Percentiles rank a stretch among this genome's conserved stretches.
Evolutionary conservation across 371 early-diverging fungal genomes (phyloP).

Genomic region (Nematocida displodere): DNA sequence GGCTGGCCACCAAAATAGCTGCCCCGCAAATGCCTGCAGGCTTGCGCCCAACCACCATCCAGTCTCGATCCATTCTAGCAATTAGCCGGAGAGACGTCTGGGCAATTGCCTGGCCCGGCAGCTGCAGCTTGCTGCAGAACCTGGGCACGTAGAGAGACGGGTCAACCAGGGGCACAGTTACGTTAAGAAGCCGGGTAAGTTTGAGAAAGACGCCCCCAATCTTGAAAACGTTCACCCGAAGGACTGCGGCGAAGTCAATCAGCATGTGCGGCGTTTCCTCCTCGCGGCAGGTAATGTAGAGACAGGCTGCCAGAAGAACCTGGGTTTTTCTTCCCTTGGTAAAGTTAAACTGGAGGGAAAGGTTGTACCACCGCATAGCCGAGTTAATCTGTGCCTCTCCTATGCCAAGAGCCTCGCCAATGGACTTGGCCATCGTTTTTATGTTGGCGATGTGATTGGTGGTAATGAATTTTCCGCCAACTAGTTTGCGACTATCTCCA

Average conservation of each 20-base stretch:
- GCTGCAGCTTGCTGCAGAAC: conserved; percentile 81
- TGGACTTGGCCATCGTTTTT: conserved; percentile 24
- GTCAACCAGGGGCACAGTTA: conserved; percentile 81
- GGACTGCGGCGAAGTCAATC: conserved; percentile 87
- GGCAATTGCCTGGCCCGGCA: conserved; percentile 74
- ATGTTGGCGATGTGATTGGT: conserved; percentile 32
- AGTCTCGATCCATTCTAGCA: conserved; percentile 90
- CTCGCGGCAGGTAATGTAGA: conserved; percentile 85
- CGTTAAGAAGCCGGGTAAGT: conserved; percentile 71
- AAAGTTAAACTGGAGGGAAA: conserved; percentile 79
- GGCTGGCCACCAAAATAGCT: conserved; percentile 77
- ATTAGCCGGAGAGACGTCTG: conserved; percentile 77
- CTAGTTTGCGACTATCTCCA: conserved; percentile 43
- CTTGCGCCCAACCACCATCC: conserved; percentile 87
- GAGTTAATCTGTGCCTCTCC: conserved; percentile 73
- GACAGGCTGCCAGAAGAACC: conserved; percentile 82
- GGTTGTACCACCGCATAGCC: conserved; percentile 82
- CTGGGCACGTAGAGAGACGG: conserved; percentile 87
- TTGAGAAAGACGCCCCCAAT: conserved; percentile 83
- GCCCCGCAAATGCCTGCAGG: conserved; percentile 98
- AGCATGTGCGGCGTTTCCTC: conserved; percentile 83
- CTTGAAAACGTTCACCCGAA: conserved; percentile 76
- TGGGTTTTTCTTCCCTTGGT: conserved; percentile 79
- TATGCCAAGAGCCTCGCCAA: conserved; percentile 55
- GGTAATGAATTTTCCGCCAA: conserved; percentile 40